Base-by-base conservation (phyloP, 1,284 basidiomycete species). In the Cutaneotrichosporon cavernicola region DNA sequence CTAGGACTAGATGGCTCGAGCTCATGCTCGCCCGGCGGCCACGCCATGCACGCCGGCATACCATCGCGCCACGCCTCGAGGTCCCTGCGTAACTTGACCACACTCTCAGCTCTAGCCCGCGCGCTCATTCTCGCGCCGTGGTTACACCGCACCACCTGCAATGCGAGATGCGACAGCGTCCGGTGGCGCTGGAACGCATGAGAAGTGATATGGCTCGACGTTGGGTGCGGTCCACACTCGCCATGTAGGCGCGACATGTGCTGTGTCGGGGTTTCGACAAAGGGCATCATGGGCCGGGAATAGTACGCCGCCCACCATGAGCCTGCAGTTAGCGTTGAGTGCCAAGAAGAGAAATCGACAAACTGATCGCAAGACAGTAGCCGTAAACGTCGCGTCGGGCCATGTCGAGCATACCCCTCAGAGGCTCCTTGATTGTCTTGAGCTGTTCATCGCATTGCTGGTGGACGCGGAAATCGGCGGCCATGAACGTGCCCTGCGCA, bases 371-470 rank as follows among this genome's bases (percentile, higher is more conserved):
- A 2, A 52, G 30, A 10, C 51, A 52, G 51, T 52, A 52, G 31
- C 30, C 51, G 30, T 52, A 52, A 5, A 52, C 30, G 31, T 52
- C 51, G 31, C 51, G 51, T 7, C 51, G 51, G 30, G 26, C 26
- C 31, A 32, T 52, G 51, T 52, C 51, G 26, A 52, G 31, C 51
- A 52, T 52, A 13, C 31, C 51, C 3, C 51, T 30, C 14, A 52
- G 31, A 4, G 51, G 51, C 31, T 52, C 31, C 31, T 52, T 52
- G 31, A 52, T 52, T 3, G 51, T 34, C 51, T 52, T 52, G 51
- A 52, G 51, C 31, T 52, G 51, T 30, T 52, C 51, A 30, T 52
- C 51, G 51, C 51, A 52, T 16, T 52, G 51, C 51, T 31, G 51
- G 51, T 52, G 51, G 11, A 52, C 51, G 51, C 51, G 51, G 31